A percentile compares a stretch with the other conserved stretches of the same genome.
These are phyloP conservation scores for Tephrocybe rancida DNA, from an alignment of 768 basidiomycete species.

Conservation along the genomic window DNA sequence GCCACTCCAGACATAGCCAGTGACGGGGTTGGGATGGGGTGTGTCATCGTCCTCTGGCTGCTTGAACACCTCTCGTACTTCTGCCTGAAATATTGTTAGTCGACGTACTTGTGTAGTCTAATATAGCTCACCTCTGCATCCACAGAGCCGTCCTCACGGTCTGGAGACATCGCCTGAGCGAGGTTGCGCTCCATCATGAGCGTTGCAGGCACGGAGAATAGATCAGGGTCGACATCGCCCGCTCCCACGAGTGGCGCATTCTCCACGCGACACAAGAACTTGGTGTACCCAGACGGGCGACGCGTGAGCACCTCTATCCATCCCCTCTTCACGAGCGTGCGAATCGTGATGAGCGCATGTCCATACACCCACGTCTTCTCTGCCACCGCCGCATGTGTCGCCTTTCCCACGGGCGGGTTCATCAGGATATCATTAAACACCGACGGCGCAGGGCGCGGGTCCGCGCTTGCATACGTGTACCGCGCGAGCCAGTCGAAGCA, in stretches of 20 bases:
- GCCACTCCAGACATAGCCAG: slow-evolving; percentile 87
- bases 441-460: slow-evolving; percentile 84
- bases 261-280: slow-evolving; percentile 83
- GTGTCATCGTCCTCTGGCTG: slow-evolving; percentile 22
- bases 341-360: slow-evolving; percentile 82
- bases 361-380: slow-evolving; percentile 89
- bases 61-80: slow-evolving; percentile 27
- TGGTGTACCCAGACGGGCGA: slow-evolving; percentile 87
- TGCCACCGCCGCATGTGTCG: slow-evolving; percentile 40
- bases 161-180: slow-evolving; percentile 30
- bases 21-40: slow-evolving; percentile 68
- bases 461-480: slow-evolving; percentile 92
- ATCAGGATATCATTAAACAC: slow-evolving; percentile 80
- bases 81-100: slow-evolving; percentile 20
- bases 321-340: slow-evolving; percentile 68
- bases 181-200: slow-evolving; percentile 68
- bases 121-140: slow-evolving; percentile 16
- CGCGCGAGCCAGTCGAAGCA: slow-evolving; percentile 98
- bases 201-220: slow-evolving; percentile 70
- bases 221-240: slow-evolving; percentile 84
- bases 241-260: slow-evolving; percentile 86
- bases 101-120: not conserved
- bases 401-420: slow-evolving; percentile 43
- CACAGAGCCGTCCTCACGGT: slow-evolving; percentile 23
- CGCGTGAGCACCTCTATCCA: slow-evolving; percentile 90